Percentiles rank a stretch among this genome's conserved stretches.
Evolutionary conservation across 768 basidiomycete genomes (phyloP).

Genomic region (Sporobolomyces roseus): DNA sequence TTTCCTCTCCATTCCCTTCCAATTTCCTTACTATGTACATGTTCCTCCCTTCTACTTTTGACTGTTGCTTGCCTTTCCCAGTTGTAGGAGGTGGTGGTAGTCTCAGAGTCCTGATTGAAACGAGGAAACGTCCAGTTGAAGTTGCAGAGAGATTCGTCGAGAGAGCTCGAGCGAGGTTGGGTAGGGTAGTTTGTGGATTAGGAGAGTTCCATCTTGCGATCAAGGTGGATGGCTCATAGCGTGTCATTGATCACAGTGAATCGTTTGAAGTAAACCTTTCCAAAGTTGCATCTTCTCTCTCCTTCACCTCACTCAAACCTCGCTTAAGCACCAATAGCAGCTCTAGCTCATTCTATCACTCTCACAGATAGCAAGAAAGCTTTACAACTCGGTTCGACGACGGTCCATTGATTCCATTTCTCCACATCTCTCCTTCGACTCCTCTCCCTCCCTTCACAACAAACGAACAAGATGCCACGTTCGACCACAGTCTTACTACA

Average conservation of each 20-base stretch:
- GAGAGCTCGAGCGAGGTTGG: conserved; percentile 30
- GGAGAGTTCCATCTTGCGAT: conserved; percentile 32
- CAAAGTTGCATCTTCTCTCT: not conserved
- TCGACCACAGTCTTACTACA: not conserved
- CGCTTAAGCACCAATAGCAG: no score
- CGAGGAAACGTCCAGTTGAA: conserved; percentile 19
- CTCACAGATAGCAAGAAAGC: no score
- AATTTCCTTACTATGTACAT: conserved; percentile 30
- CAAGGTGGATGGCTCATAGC: conserved; percentile 15
- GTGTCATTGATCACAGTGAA: not conserved
- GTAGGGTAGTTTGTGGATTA: conserved; percentile 21
- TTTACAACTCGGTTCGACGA: not conserved
- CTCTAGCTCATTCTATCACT: no score
- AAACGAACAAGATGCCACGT: not conserved
- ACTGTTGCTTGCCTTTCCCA: not conserved
- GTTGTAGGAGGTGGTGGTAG: conserved; percentile 7
- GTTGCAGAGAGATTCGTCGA: conserved; percentile 2
- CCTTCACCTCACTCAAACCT: not conserved
- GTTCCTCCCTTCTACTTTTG: conserved; percentile 29
- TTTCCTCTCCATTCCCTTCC: conserved; percentile 5
- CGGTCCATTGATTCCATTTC: not conserved
- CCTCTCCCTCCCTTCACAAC: no score
- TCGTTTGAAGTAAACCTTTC: not conserved
- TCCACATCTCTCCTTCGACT: not conserved
- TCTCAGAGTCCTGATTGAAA: conserved; percentile 27